Conservation (phyloP, 345 rosid genomes). For the Ailanthus altissimus region DNA sequence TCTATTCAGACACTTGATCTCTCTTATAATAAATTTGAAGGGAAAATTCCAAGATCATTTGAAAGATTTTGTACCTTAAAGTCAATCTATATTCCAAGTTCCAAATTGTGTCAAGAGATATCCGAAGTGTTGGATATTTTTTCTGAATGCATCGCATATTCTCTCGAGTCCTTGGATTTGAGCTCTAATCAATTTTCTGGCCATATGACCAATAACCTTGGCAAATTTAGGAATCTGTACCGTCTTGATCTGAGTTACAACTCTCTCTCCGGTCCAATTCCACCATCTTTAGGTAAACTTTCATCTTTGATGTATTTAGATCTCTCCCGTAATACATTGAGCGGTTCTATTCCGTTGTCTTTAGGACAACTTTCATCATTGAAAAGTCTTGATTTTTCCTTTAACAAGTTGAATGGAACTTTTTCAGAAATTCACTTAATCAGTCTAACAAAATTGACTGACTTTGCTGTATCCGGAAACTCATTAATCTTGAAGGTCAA, state of each 20-base stretch:
- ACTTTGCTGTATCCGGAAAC: fast-evolving
- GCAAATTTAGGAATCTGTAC: not conserved
- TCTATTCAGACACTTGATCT: not conserved
- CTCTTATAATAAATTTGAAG: not conserved
- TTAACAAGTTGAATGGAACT: not conserved
- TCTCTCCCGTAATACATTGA: not conserved
- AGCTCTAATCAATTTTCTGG: not conserved
- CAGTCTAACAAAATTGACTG: not conserved
- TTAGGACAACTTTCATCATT: slow-evolving; percentile 5
- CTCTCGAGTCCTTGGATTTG: not conserved
- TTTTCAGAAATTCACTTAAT: not conserved
- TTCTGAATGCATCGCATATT: not conserved
- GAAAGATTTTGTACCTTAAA: slow-evolving; percentile 4
- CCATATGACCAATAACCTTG: not conserved
- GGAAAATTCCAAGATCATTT: slow-evolving; percentile 3
- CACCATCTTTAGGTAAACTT: not conserved
- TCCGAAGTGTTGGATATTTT: not conserved
- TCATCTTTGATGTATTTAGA: not conserved
- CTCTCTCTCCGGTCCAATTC: slow-evolving; percentile 3
- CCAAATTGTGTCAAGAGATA: not conserved
- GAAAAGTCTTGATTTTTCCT: not conserved
- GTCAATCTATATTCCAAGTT: not conserved
- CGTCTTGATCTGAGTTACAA: not conserved
- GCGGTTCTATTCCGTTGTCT: not conserved
- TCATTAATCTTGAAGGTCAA: slow-evolving; percentile 6